Evolutionary conservation across 805 yeast species (phyloP).

Genomic region (Tetrapisispora phaffii): DNA sequence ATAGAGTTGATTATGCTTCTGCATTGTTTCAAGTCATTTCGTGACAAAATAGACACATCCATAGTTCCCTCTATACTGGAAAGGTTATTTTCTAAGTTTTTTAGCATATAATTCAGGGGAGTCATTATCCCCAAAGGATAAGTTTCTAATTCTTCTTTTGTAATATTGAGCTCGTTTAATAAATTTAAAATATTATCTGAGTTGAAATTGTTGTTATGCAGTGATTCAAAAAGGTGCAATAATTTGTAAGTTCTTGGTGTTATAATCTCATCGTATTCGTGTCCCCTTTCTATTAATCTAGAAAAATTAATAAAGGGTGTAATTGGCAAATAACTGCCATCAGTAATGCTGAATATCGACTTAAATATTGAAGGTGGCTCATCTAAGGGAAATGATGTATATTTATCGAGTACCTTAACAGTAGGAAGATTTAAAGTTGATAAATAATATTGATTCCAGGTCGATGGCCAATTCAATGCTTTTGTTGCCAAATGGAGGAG

Average conservation of each 20-base stretch:
- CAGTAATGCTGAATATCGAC: conserved; percentile 33
- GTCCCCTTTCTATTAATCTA: conserved; percentile 50
- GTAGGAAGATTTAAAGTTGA: background rate
- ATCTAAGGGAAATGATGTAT: conserved; percentile 25
- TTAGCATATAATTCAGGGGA: conserved; percentile 55
- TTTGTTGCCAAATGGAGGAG: conserved; percentile 51
- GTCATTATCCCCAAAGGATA: conserved; percentile 64
- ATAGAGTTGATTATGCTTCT: conserved; percentile 9
- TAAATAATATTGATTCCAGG: conserved; percentile 51
- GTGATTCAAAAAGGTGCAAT: conserved; percentile 50
- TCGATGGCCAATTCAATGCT: conserved; percentile 67
- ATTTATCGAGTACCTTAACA: background rate
- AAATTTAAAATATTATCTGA: conserved; percentile 48
- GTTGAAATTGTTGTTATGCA: conserved; percentile 45
- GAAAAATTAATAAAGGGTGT: conserved; percentile 55
- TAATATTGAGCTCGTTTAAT: conserved; percentile 49
- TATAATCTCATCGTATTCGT: conserved; percentile 43
- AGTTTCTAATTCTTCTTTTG: conserved; percentile 45
- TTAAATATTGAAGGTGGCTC: conserved; percentile 32
- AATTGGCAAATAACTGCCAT: conserved; percentile 20
- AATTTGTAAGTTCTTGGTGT: conserved; percentile 60
- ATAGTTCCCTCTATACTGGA: conserved; percentile 38
- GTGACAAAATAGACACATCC: conserved; percentile 50
- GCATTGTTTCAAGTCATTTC: conserved; percentile 46
- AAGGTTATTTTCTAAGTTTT: conserved; percentile 42